phyloP scores from a whole-genome alignment of 257 asterid genomes.

The Solanum piurae region DNA sequence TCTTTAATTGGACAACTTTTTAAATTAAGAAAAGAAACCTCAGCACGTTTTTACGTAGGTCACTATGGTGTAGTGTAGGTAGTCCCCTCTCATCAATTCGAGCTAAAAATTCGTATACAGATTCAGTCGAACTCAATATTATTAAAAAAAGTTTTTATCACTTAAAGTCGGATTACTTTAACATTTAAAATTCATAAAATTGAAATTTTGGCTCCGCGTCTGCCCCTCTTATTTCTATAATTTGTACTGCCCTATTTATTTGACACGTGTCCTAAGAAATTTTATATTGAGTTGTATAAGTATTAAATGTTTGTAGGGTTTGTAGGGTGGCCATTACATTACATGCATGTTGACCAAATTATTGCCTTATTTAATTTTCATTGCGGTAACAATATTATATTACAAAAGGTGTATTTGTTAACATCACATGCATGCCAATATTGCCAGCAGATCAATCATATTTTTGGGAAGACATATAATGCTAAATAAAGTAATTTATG shows the following conservation, averaged over 20 bases:
- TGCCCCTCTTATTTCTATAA: not conserved
- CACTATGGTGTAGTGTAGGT: not conserved
- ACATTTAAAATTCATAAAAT: not conserved
- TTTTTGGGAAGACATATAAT: not conserved
- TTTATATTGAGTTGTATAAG: not conserved
- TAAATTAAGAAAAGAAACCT: not conserved
- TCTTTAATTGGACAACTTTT: not conserved
- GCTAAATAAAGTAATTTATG: not conserved
- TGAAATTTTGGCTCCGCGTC: fast-evolving
- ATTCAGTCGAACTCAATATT: not conserved
- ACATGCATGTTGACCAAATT: not conserved
- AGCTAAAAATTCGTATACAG: not conserved
- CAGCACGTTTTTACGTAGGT: not conserved
- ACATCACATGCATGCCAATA: conserved; percentile 28
- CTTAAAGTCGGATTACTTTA: not conserved
- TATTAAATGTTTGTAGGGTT: not conserved
- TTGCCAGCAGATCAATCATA: conserved; percentile 19
- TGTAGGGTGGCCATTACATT: not conserved
- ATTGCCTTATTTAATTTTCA: not conserved
- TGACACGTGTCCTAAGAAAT: not conserved
- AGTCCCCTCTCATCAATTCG: not conserved
- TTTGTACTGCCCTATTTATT: not conserved
- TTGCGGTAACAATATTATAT: not conserved
- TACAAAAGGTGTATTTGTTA: not conserved
- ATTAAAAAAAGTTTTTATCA: no score